Base-by-base conservation (phyloP, 768 basidiomycete species). In the Suillus subluteus region DNA sequence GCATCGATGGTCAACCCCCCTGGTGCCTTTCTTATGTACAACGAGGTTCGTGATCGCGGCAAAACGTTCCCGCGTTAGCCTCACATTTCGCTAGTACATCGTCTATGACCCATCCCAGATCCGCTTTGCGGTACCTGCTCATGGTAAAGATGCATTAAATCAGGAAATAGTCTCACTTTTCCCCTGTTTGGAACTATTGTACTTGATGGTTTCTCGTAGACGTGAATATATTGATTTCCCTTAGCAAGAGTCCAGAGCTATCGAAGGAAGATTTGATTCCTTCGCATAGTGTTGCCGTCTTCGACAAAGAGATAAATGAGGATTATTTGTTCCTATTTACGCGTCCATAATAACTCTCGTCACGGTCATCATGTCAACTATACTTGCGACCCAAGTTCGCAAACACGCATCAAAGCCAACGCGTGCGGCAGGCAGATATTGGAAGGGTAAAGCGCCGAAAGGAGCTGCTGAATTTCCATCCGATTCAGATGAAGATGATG, bases 381-480 rank as follows among this genome's bases (percentile, higher is more conserved):
- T 77, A 9, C 77, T 77, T 54, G 76, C 76, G 63, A 77, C 76
- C 0, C 71, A 79, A 62, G 76, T 77, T 58, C 84, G 88, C 67
- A 94, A 94, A 71, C 86, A 87, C 67, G 92, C 92, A 9, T 87
- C 90, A 26, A 87, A 92, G n/a, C 84, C 88, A 8, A 85, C 93
- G n/a, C 82, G 84, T 62, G 93, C 95, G 6, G 94, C 87, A 3
- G 91, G 87, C 7, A 91, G 95, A 3, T 96, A 97, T 78, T 93
- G 94, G 89, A 92, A 91, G 71, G 95, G 95, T 64, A 94, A 94
- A 71, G 92, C 88, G 0, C 94, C 94, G 0, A 94, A 93, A 76
- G 92, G 91, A 56, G 83, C 80, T 41, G 80, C 79, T 2, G 87
- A 87, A 32, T 77, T 79, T 48, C 80, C 85, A 26, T 90, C 90